These are phyloP conservation scores for Backusella mclennaniae DNA, from an alignment of 192 early-diverging fungal genomes.

Conservation along the genomic window DNA sequence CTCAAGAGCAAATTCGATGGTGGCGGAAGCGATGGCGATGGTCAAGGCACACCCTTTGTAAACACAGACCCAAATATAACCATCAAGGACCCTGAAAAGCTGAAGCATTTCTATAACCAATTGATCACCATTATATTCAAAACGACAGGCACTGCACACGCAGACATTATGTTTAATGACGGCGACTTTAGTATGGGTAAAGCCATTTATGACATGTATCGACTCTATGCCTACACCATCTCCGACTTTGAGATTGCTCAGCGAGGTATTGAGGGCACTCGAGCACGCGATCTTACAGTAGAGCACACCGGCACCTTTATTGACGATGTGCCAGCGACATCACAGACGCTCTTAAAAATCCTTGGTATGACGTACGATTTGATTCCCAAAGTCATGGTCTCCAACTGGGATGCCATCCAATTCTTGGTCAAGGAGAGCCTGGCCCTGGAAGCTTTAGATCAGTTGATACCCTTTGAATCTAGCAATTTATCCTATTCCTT, in stretches of 20 bases:
- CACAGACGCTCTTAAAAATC: constrained; percentile 68
- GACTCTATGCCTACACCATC: constrained; percentile 66
- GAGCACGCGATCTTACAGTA: constrained; percentile 23
- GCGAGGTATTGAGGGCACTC: constrained; percentile 59
- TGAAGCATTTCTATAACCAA: constrained; percentile 10
- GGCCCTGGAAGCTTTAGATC: constrained; percentile 1
- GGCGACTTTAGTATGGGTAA: not conserved
- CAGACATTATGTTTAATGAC: constrained; percentile 13
- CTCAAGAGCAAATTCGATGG: not conserved
- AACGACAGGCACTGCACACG: not conserved
- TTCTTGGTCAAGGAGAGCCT: not conserved
- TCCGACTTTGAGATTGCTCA: constrained; percentile 68
- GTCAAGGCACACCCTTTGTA: not conserved
- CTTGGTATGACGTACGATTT: constrained; percentile 49
- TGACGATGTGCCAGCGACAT: constrained; percentile 62
- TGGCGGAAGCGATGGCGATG: not conserved
- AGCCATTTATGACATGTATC: constrained; percentile 46
- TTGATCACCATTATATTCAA: constrained; percentile 11
- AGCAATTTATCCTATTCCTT: not conserved
- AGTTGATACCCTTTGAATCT: not conserved
- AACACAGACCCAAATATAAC: constrained; percentile 10
- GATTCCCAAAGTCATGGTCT: constrained; percentile 13
- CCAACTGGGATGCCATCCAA: not conserved
- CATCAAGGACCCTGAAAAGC: not conserved
- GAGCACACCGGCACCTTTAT: constrained; percentile 50